A percentile compares a stretch with the other conserved stretches of the same genome.
These are phyloP conservation scores for Tylopilus plumbeoviolaceoides DNA, from an alignment of 768 basidiomycete species.

Conservation along the genomic window DNA sequence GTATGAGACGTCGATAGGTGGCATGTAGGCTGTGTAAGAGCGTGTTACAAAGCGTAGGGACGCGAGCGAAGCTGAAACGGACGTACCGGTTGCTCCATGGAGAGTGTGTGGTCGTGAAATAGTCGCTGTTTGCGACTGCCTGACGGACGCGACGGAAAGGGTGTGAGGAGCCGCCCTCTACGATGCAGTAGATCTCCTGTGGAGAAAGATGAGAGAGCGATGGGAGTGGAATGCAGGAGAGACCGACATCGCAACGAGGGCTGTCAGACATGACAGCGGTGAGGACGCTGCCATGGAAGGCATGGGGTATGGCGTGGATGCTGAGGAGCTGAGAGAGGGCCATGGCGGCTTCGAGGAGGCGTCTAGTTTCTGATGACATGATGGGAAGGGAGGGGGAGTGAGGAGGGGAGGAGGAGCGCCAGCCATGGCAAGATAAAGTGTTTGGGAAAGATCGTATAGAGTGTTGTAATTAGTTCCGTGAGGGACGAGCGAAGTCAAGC, in stretches of 20 bases:
- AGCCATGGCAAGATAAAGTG: constrained; percentile 51
- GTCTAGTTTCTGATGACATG: constrained; percentile 64
- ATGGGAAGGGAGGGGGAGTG: constrained; percentile 17
- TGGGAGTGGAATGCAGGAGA: not conserved
- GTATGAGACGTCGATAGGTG: constrained; percentile 72
- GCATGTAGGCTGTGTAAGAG: constrained; percentile 55
- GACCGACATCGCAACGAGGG: constrained; percentile 60
- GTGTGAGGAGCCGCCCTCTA: constrained; percentile 68
- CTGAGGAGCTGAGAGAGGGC: constrained; percentile 66
- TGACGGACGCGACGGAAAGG: constrained; percentile 80
- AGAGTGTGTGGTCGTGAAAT: constrained; percentile 65
- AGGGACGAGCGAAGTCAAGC: constrained; percentile 30
- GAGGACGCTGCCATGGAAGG: constrained; percentile 74
- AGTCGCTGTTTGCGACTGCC: constrained; percentile 58
- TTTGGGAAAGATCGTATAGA: constrained; percentile 37
- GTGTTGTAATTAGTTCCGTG: constrained; percentile 48
- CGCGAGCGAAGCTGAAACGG: not conserved
- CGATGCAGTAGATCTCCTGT: constrained; percentile 84
- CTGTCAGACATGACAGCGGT: constrained; percentile 65
- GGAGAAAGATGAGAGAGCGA: constrained; percentile 8
- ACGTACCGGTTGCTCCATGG: constrained; percentile 83
- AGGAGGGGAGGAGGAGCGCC: constrained; percentile 31
- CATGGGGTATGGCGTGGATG: constrained; percentile 62
- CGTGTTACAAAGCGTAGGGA: constrained; percentile 7
- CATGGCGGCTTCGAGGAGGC: constrained; percentile 73